Conservation (phyloP, 2,329 filamentous ascomycete genomes). For the Drechslerella dactyloides region DNA sequence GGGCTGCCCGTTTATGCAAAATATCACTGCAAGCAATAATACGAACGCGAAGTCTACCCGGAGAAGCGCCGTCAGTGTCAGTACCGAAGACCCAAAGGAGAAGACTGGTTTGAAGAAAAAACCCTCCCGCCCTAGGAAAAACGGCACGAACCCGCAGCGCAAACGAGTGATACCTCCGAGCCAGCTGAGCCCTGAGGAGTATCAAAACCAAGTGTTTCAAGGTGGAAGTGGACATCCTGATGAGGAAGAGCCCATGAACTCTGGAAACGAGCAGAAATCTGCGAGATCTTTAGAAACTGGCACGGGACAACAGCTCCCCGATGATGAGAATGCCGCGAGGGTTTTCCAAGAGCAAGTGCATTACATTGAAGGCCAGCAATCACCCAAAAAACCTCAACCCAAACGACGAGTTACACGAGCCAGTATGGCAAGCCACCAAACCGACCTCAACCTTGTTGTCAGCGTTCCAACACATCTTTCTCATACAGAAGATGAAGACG, state of each 20-base stretch:
- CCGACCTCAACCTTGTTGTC: slow-evolving; percentile 5
- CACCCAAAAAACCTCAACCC: slow-evolving; percentile 10
- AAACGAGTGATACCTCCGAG: slow-evolving; percentile 52
- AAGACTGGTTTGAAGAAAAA: slow-evolving; percentile 59
- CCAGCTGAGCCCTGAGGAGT: slow-evolving; percentile 50
- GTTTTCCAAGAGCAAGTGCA: slow-evolving; percentile 8
- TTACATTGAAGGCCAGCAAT: slow-evolving; percentile 5
- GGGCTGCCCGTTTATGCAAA: slow-evolving; percentile 26
- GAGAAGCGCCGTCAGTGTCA: neutral
- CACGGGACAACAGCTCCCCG: slow-evolving; percentile 9
- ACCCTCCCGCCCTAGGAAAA: slow-evolving; percentile 57
- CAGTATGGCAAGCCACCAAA: slow-evolving; percentile 25
- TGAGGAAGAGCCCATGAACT: slow-evolving; percentile 34
- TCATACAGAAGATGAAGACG: slow-evolving; percentile 7
- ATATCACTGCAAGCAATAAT: neutral
- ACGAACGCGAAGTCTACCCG: neutral
- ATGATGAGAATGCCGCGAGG: slow-evolving; percentile 1
- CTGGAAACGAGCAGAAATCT: slow-evolving; percentile 66
- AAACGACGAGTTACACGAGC: slow-evolving; percentile 45
- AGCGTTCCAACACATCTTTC: slow-evolving; percentile 9
- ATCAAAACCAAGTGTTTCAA: slow-evolving; percentile 54
- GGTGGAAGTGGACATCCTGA: neutral
- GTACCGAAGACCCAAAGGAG: slow-evolving; percentile 12
- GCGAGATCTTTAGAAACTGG: slow-evolving; percentile 61
- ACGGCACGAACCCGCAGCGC: slow-evolving; percentile 34